phyloP scores from a whole-genome alignment of 192 early-diverging fungal genomes.

The Coemansia reversa region DNA sequence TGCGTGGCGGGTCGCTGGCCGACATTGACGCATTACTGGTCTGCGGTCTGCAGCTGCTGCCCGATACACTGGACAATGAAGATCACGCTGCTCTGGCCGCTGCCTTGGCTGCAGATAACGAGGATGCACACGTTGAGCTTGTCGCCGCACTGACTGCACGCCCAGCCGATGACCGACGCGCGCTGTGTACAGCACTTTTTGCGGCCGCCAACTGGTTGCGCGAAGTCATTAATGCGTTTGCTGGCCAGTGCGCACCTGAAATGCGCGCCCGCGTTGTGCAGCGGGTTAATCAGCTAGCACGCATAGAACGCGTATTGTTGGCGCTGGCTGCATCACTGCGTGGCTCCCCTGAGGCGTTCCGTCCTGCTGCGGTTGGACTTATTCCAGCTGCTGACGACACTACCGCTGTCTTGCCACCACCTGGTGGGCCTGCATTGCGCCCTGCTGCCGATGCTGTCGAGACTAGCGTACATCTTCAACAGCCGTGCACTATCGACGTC shows the following conservation, averaged over 20 bases:
- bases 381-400: slow-evolving; percentile 33
- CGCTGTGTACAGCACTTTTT: slow-evolving; percentile 40
- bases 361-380: slow-evolving; percentile 30
- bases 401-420: neutral
- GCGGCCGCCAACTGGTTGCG: slow-evolving; percentile 60
- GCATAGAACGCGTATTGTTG: slow-evolving; percentile 27
- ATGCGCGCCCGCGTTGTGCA: slow-evolving; percentile 29
- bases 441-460: neutral
- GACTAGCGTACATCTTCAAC: neutral
- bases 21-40: slow-evolving; percentile 71
- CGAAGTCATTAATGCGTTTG: slow-evolving; percentile 69
- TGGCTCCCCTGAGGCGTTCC: slow-evolving; percentile 25
- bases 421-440: slow-evolving; percentile 12
- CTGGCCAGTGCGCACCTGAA: slow-evolving; percentile 34
- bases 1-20: slow-evolving; percentile 54
- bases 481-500: slow-evolving; percentile 19
- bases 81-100: no score
- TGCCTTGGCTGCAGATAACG: slow-evolving; percentile 31
- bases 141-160: slow-evolving; percentile 11
- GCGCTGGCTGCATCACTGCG: slow-evolving; percentile 28
- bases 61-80: neutral
- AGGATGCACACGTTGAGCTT: slow-evolving; percentile 44
- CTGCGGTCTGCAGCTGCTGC: slow-evolving; percentile 57
- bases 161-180: slow-evolving; percentile 25
- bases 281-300: slow-evolving; percentile 40